phyloP scores from a whole-genome alignment of 2,329 filamentous ascomycete genomes.

The Pyrenophora seminiperda region DNA sequence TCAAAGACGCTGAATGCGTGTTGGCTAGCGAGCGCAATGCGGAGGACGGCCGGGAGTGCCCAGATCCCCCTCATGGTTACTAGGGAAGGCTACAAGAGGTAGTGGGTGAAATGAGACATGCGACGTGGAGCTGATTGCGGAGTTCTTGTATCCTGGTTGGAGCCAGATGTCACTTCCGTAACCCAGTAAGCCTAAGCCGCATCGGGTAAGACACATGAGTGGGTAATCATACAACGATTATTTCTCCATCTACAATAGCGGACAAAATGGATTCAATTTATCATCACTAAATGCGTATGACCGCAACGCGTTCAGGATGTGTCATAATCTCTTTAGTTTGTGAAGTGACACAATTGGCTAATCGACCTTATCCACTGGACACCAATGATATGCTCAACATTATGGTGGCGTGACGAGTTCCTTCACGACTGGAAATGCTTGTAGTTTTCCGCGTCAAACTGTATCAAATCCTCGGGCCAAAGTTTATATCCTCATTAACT shows the following conservation, averaged over 20 bases:
- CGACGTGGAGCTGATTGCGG: constrained; percentile 18
- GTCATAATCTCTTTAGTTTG: too few species aligned
- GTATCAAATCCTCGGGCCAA: constrained; percentile 27
- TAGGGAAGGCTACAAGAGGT: not conserved
- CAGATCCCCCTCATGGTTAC: constrained; percentile 52
- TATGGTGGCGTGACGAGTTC: too few species aligned
- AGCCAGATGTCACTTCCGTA: constrained; percentile 41
- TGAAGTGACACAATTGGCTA: too few species aligned
- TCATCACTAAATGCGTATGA: too few species aligned
- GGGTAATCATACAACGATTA: too few species aligned
- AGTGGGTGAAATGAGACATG: constrained; percentile 6
- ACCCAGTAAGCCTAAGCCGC: constrained; percentile 17
- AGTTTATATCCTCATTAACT: constrained; percentile 22
- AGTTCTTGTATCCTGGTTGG: constrained; percentile 27
- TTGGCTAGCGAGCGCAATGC: constrained; percentile 58
- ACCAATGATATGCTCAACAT: too few species aligned
- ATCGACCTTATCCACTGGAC: too few species aligned
- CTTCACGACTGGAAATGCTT: not conserved
- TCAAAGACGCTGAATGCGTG: constrained; percentile 83
- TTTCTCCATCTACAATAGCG: too few species aligned
- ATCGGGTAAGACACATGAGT: constrained; percentile 12
- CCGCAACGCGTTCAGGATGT: too few species aligned
- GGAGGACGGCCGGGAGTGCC: constrained; percentile 55
- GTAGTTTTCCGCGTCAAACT: constrained; percentile 6
- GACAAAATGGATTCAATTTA: too few species aligned